Conservation (phyloP, 2,329 filamentous ascomycete genomes). For the Ustulina deusta region DNA sequence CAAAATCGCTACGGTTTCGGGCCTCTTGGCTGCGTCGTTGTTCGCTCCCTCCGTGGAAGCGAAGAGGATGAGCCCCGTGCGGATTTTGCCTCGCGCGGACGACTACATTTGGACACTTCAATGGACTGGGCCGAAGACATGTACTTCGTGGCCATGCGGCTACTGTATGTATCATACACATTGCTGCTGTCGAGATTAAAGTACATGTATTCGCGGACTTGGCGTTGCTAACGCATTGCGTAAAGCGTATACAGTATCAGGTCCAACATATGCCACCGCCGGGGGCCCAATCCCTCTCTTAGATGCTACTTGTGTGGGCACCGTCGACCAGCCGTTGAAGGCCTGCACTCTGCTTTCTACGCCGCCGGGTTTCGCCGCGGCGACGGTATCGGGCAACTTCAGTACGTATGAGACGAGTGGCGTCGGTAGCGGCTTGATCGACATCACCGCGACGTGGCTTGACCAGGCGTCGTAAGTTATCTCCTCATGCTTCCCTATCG, state of each 20-base stretch:
- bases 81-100: conserved; percentile 25
- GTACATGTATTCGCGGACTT: not conserved
- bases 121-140: conserved; percentile 36
- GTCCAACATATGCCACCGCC: conserved; percentile 22
- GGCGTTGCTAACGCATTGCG: conserved; percentile 8
- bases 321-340: conserved; percentile 35
- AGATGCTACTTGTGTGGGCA: conserved; percentile 32
- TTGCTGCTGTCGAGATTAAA: not conserved
- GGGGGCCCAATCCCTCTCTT: conserved; percentile 33
- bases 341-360: conserved; percentile 27
- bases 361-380: conserved; percentile 2
- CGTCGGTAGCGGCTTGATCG: conserved; percentile 38
- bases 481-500: not conserved
- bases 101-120: conserved; percentile 38
- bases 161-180: conserved; percentile 36
- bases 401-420: conserved; percentile 42
- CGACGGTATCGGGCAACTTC: conserved; percentile 38
- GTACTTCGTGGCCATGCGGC: conserved; percentile 35
- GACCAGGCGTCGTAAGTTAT: conserved; percentile 35
- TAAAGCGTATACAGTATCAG: conserved; percentile 35
- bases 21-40: conserved; percentile 23
- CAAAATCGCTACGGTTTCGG: conserved; percentile 17
- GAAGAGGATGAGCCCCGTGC: conserved; percentile 11
- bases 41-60: conserved; percentile 19
- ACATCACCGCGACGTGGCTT: conserved; percentile 33